A percentile compares a stretch with the other conserved stretches of the same genome.
Conservation (phyloP, 257 asterid genomes). For the Nicotiana undulata region DNA sequence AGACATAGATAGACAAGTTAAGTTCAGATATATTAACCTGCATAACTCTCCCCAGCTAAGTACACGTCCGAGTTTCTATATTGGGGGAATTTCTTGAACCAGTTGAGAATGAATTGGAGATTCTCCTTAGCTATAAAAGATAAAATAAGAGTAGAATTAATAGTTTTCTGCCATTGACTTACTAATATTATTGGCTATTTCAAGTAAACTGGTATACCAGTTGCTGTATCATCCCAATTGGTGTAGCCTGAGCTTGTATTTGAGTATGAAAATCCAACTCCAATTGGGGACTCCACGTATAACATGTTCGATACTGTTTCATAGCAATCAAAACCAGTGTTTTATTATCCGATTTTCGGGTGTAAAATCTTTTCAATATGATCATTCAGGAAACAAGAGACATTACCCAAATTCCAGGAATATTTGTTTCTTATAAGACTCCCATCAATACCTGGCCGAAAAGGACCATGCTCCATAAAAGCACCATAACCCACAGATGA, state of each 20-base stretch:
- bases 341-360: not conserved
- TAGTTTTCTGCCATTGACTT: not conserved
- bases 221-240: constrained; percentile 16
- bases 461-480: constrained; percentile 27
- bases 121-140: constrained; percentile 18
- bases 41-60: constrained; percentile 29
- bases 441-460: constrained; percentile 17
- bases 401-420: constrained; percentile 27
- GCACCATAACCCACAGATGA: constrained; percentile 27
- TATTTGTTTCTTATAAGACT: constrained; percentile 12
- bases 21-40: not conserved
- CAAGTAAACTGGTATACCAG: constrained; percentile 12
- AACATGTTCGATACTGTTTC: constrained; percentile 25
- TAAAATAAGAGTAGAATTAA: no score
- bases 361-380: not conserved
- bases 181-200: not conserved
- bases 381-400: not conserved
- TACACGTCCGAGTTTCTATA: constrained; percentile 13
- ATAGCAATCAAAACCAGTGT: not conserved
- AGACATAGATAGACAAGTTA: not conserved
- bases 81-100: constrained; percentile 19
- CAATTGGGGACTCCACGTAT: constrained; percentile 24
- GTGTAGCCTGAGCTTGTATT: constrained; percentile 21
- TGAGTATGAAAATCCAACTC: constrained; percentile 29
- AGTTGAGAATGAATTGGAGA: constrained; percentile 18